Base-by-base conservation (phyloP, 352 stramenopile genomes). In the Nothophytophthora sp. region DNA sequence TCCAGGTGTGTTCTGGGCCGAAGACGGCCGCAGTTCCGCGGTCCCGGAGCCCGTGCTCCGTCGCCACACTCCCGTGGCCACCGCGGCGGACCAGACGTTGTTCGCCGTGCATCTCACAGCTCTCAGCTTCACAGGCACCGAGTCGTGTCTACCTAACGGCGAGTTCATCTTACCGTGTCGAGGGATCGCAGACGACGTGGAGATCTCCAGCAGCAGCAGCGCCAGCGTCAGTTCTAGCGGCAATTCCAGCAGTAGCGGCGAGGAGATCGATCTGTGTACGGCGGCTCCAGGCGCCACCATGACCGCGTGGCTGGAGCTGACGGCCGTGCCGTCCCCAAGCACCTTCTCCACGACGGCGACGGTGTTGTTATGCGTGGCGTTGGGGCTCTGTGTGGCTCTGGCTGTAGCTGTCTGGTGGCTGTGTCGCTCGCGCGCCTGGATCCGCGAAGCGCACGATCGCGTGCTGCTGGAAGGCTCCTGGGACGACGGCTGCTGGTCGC, bases 131-230 rank as follows among this genome's bases (percentile, higher is more conserved):
- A 52, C 58, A 32, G 80, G 66, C 11, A 40, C 57, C n/a, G 52
- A 60, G 11, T 77, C 72, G n/a, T 90, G 80, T 43, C 45, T 80
- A 40, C 44, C 70, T 8, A 51, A 77, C 11, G 70, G 62, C 4
- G 62, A 84, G 45, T 83, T 88, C 19, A 88, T 90, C 55, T 55
- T 90, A 19, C 80, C 80, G 13, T 90, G 80, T 55, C 65, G 75
- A 44, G 75, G 72, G 38, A 63, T 73, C n/a, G 61, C 48, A 2
- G 63, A 74, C 11, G 38, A 63, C 15, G 46, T 60, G 37, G 32
- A 47, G 1, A 37, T 63, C 25, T 35, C 40, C 18, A 59, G 50
- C 25, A 51, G 46, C 10, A 67, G 62, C 23, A 60, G 47, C 46
- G 15, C 30, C 36, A 63, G 39, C 24, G 50, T 51, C 37, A 57